Evolutionary conservation across 78 protist species (phyloP), one percentile per base, ranked within the genome.

Genomic region (Isochrysis galbana): DNA sequence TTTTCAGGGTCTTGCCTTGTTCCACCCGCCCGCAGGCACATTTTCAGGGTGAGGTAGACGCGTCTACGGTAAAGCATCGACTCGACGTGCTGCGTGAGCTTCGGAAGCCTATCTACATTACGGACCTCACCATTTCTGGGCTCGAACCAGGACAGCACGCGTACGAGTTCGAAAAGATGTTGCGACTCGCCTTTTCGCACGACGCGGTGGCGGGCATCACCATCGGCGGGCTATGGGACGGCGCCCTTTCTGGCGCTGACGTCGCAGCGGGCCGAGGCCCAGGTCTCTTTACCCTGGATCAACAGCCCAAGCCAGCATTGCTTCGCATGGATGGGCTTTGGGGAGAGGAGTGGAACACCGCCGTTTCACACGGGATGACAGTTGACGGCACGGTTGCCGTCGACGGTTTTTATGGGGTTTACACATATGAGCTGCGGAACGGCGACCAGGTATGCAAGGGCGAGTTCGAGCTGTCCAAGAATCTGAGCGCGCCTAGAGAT

Each of bases 21-120:
- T 54, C 67, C 19, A 11, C 19, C n/a, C 19, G 67, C 67, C 67
- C 19, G 77, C 80, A 70, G 80, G 80, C 80, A 21, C 14, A 19
- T 21, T 70, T 70, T 34, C 44, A 70, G 39, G 80, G 80, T 2
- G 80, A 70, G 3, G 80, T 70, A 2, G 80, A 70, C 41, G 80
- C 80, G 41, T 70, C 80, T 2, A 70, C 80, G 10, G 80, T 70
- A 11, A 70, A 70, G 80, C 80, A 70, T 21, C 36, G 80, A 3
- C 80, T 70, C 41, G 80, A 70, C 80, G 80, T 70, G 41, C 80
- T 70, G 32, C 80, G 22, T n/a, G 80, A 70, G 80, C 80, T 70
- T 36, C 80, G 41, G 17, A 5, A 36, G 42, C 80, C 80, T 41
- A 41, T 70, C 36, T 70, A 70, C 80, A 70, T 70, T 21, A 70